Conservation (phyloP, 1,284 basidiomycete genomes). For the Schizophyllum amplum region DNA sequence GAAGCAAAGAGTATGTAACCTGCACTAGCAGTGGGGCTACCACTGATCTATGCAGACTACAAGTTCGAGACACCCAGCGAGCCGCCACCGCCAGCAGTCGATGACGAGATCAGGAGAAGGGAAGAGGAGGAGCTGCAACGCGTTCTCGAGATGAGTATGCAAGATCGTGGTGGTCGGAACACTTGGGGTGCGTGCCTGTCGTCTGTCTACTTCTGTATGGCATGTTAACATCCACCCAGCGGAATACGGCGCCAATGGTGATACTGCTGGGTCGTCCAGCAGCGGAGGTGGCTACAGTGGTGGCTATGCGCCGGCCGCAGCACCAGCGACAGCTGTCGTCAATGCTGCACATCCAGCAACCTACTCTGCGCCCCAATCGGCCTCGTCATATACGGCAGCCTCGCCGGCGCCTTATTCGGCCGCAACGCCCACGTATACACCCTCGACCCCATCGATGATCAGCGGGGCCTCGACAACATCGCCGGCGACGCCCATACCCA, state of each 20-base stretch:
- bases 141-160: conserved; percentile 82
- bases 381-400: conserved; percentile 15
- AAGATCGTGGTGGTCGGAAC: conserved; percentile 74
- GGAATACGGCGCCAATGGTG: conserved; percentile 9
- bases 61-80: conserved; percentile 64
- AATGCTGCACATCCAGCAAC: neutral
- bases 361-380: conserved; percentile 1
- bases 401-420: conserved; percentile 17
- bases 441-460: neutral
- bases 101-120: conserved; percentile 72
- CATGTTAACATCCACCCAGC: conserved; percentile 9
- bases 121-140: conserved; percentile 93
- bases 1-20: conserved; percentile 68
- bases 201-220: neutral
- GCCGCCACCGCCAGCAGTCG: conserved; percentile 57
- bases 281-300: neutral
- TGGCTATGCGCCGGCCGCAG: conserved; percentile 6
- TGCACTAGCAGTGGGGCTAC: no score
- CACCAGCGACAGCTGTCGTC: neutral
- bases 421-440: neutral
- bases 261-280: neutral
- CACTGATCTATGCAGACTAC: conserved; percentile 45
- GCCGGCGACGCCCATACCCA: conserved; percentile 20
- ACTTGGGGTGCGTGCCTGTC: conserved; percentile 30
- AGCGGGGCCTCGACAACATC: neutral